Base-by-base conservation (phyloP, 2,329 filamentous ascomycete genomes). In the Hypocrella siamensis region DNA sequence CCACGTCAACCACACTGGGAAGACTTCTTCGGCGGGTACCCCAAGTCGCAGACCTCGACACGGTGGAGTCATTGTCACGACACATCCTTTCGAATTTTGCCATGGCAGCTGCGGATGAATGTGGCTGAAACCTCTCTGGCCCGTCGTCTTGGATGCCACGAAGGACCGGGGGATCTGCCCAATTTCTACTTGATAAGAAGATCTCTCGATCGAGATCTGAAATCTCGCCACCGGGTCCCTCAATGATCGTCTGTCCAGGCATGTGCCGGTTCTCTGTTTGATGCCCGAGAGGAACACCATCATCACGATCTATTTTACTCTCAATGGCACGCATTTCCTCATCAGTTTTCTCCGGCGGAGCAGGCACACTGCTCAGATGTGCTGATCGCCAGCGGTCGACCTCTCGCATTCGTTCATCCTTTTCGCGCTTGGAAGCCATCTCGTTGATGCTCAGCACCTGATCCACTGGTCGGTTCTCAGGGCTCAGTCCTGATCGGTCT, bases 1-100 rank as follows among this genome's bases (percentile, higher is more conserved):
- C 48, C 10, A 50, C 40, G 16, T 59, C 73, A 5, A 59, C 40
- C 34, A 65, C 43, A 41, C 66, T 74, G 2, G 75, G 71, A 30
- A 79, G 58, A 47, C 76, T 78, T 35, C 69, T 67, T 26, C 75
- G 67, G 6, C 71, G 65, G 2, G 78, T 83, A 12, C 78, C 78
- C 63, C 78, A 75, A 1, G 78, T 83, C 14, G 77, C 77, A 11
- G 73, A 66, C 38, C 69, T 60, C 2, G 73, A 78, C 8, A 74
- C 50, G 9, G 75, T 57, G 0, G 73, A 77, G 18, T 63, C 65
- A 30, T 60, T 72, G 38, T 74, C 68, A 15, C 57, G 58, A 33
- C 56, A 65, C 56, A 67, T 58, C 9, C 53, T 55, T 39, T 70
- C 55, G 33, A 67, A 73, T 25, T 44, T 57, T 27, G 58, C 57